Evolutionary conservation across 2,329 filamentous ascomycete species (phyloP), one percentile per base, ranked within the genome.

Genomic region (Mycosphaerella sp.): DNA sequence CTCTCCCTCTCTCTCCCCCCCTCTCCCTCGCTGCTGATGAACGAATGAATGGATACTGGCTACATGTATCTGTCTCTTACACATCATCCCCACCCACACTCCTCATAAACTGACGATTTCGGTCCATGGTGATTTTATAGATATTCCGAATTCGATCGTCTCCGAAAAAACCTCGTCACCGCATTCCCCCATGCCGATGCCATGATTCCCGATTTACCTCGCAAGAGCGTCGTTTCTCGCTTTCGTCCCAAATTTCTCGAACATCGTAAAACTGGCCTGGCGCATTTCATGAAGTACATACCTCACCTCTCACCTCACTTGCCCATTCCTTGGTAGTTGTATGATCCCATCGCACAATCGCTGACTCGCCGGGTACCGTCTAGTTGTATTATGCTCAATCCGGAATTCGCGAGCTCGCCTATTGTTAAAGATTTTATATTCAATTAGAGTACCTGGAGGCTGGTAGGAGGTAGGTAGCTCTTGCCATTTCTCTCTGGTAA

Each of bases 121-220:
- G 23, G 21, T 23, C 14, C n/a, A 10, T 52, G 45, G 45, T 51
- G 40, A 56, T 43, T 46, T 39, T 38, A 17, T 46, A 76, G 91
- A 69, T 97, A 96, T 72, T 96, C 91, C 0, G 92, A 97, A 69
- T 97, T 97, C 67, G 89, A 95, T 69, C 83, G 87, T 53, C 80
- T 98, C 57, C 82, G 90, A 51, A 74, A 78, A 47, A 83, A 83
- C 61, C 79, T 98, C 17, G 75, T 89, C 42, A 77, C 80, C 63
- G 88, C 89, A 0, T 97, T 97, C 63, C 92, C 93, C 4, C 81
- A 85, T 62, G 91, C 91, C 21, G 83, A 83, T 65, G 87, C 81
- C 23, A 89, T 90, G n/a, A 83, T 98, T 67, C 93, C 93, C n/a
- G 78, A 82, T 36, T 76, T 98, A 56, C 93, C 93, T 43, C 89